Evolutionary conservation across 805 yeast species (phyloP), one percentile per base, ranked within the genome.

Genomic region (Suhomyces faveliae): DNA sequence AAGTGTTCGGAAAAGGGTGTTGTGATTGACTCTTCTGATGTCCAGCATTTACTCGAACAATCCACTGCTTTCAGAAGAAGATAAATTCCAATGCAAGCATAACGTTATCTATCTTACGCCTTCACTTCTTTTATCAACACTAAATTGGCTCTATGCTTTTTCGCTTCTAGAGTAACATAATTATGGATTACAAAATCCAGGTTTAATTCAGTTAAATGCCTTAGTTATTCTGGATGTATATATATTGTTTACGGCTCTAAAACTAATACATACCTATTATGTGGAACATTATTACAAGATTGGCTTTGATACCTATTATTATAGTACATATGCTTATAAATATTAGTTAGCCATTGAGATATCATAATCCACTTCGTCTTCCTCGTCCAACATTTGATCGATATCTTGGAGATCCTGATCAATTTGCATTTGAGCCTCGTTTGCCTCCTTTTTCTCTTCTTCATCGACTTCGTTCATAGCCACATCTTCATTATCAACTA

Each of bases 1-100:
- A 90, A 89, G 68, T 94, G 99, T 72, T 85, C 96, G 11, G 97
- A 92, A 61, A 72, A 77, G 47, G 99, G 99, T 13, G 97, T 87
- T 25, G 96, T 94, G 24, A 81, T 94, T 24, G 84, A 87, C 51
- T 85, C 86, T 48, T 70, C 76, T 30, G 97, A 92, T 62, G 92
- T 94, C 23, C 85, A 87, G 55, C 70, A 73, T 33, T 60, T 79
- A 45, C 60, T 80, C 35, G 74, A 72, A 42, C 56, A 54, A 38
- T 43, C 46, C 13, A 20, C 41, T 22, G 25, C 38, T 17, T 37
- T 43, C n/a, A 43, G 25, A 19, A 37, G 45, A 11, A 30, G 30
- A 30, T n/a, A n/a, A n/a, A n/a, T n/a, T 25, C 2, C 12, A 1
- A 29, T 29, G 15, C 8, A 29, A 2, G 21, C 5, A 17, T 33